These are phyloP conservation scores for Gastrodia elata DNA, from an alignment of 106 monocot genomes.

Conservation along the genomic window DNA sequence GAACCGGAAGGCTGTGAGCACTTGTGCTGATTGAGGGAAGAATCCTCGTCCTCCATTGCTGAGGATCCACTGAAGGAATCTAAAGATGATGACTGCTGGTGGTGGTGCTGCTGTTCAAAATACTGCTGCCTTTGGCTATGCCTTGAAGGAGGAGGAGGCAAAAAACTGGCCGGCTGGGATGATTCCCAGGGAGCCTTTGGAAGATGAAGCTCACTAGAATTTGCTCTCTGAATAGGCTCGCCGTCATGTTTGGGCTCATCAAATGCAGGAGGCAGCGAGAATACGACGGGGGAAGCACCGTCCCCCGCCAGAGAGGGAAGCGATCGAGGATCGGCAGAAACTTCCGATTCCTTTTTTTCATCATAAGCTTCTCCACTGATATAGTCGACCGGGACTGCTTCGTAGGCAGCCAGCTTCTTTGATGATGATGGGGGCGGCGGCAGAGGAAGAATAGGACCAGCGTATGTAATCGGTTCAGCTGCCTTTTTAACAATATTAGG, in stretches of 20 bases:
- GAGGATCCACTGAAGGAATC: constrained; percentile 12
- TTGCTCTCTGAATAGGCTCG: constrained; percentile 7
- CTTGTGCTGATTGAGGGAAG: constrained; percentile 15
- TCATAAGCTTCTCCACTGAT: constrained; percentile 19
- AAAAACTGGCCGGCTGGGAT: background rate
- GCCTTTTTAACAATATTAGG: background rate
- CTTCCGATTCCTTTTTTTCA: background rate
- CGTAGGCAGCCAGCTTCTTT: constrained; percentile 5
- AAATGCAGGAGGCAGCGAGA: constrained; percentile 6
- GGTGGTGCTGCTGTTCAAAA: constrained; percentile 11
- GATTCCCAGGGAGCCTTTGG: constrained; percentile 19
- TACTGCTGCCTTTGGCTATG: constrained; percentile 23
- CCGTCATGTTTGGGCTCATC: constrained; percentile 16
- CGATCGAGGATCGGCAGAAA: background rate
- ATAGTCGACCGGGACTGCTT: constrained; percentile 4
- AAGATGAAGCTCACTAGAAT: background rate
- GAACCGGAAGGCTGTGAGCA: constrained; percentile 3
- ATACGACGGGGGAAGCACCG: background rate
- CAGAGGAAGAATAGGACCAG: constrained; percentile 2
- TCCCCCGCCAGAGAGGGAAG: background rate
- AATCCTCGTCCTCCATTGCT: constrained; percentile 5
- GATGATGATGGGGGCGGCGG: constrained; percentile 2
- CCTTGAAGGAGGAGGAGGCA: constrained; percentile 22
- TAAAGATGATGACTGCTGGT: background rate
- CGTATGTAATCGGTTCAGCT: background rate